Evolutionary conservation across 257 asterid genomes (phyloP), one percentile per base, ranked within the genome.

Genomic region (Ligustrum vulgare): DNA sequence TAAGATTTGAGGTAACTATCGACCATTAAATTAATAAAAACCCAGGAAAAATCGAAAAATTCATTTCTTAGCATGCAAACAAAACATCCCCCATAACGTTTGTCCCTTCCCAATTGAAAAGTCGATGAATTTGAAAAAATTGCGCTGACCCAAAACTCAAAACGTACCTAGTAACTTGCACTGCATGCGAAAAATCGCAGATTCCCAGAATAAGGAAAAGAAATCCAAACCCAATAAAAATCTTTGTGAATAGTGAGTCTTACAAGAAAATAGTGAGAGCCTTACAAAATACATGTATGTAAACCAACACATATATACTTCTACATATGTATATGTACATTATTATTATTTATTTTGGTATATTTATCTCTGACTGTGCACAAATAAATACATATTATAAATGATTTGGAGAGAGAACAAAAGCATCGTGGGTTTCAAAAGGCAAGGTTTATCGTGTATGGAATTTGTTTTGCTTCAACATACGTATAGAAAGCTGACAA

Each of bases 31-130:
- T 73, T 35, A 62, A 77, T 18, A 69, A 69, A 67, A 71, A 67
- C 79, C 69, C 45, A 68, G 78, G 63, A 71, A 16, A 28, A 60
- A 63, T 64, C 77, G 18, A n/a, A 69, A 56, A 49, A 71, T 63
- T 45, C 62, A 56, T 76, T 67, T 60, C 84, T 71, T 54, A 66
- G 82, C 88, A 84, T 84, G 88, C 86, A 81, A 79, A 41, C 47
- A 72, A 73, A 74, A 58, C 72, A 76, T 54, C 70, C 70, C 23
- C 70, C 20, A 74, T 28, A 78, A 35, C 67, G 45, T 25, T 78
- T 72, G 74, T 73, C 78, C 80, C 58, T 56, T 35, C 13, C 69
- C 37, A 77, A 41, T 60, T 47, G 39, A 25, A 37, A 83, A 75
- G 70, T 23, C 78, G 73, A 71, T n/a, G 20, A 72, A 78, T 79